These are phyloP conservation scores for Suillus subluteus DNA, from an alignment of 768 basidiomycete species.

Conservation along the genomic window DNA sequence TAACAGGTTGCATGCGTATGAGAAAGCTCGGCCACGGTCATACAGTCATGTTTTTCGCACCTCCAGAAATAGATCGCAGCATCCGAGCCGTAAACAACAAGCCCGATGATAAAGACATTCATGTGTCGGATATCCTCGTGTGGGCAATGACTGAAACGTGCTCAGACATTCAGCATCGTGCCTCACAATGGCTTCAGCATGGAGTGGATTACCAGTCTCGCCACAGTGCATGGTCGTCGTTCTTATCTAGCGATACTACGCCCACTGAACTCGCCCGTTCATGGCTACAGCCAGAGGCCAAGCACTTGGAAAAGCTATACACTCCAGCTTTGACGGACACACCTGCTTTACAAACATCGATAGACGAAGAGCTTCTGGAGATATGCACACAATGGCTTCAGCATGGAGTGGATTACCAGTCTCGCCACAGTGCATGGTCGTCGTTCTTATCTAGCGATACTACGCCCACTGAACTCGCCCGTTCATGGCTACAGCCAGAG, in stretches of 20 bases:
- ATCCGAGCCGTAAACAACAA: slow-evolving; percentile 37
- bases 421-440: slow-evolving; percentile 28
- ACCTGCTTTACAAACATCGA: neutral
- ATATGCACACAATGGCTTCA: slow-evolving; percentile 41
- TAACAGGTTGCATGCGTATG: slow-evolving; percentile 59
- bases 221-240: slow-evolving; percentile 21
- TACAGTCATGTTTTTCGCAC: slow-evolving; percentile 51
- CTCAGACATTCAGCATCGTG: slow-evolving; percentile 38
- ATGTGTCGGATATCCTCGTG: slow-evolving; percentile 40
- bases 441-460: slow-evolving; percentile 17
- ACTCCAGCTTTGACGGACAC: neutral
- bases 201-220: slow-evolving; percentile 39
- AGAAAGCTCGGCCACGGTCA: slow-evolving; percentile 51
- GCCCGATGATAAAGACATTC: neutral
- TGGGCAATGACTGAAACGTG: slow-evolving; percentile 53
- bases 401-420: slow-evolving; percentile 42
- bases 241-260: slow-evolving; percentile 15
- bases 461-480: slow-evolving; percentile 9
- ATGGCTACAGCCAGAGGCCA: slow-evolving; percentile 35
- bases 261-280: slow-evolving; percentile 12
- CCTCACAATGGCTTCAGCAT: slow-evolving; percentile 48
- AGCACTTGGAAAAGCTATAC: neutral
- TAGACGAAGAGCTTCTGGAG: neutral
- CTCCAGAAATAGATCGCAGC: slow-evolving; percentile 41
- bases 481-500: slow-evolving; percentile 36